Percentiles rank a stretch among this genome's conserved stretches.
These are phyloP conservation scores for Lachancea waltii DNA, from an alignment of 805 yeast species.

Conservation along the genomic window DNA sequence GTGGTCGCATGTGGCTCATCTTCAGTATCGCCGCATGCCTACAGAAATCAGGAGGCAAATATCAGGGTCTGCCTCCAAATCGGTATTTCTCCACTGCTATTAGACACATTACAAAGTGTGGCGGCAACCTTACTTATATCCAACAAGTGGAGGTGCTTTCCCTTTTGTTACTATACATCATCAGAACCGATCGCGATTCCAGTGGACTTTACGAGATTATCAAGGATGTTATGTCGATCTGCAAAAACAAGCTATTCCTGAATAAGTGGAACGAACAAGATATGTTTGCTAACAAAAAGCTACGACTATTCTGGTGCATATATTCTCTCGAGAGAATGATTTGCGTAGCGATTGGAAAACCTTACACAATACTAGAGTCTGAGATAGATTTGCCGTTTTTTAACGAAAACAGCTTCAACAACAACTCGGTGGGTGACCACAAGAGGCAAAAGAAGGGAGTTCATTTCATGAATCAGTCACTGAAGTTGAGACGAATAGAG, in stretches of 20 bases:
- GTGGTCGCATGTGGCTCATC: slow-evolving; percentile 51
- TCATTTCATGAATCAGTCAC: slow-evolving; percentile 50
- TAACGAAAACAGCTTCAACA: slow-evolving; percentile 35
- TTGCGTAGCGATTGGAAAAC: slow-evolving; percentile 55
- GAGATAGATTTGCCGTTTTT: slow-evolving; percentile 48
- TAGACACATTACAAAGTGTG: slow-evolving; percentile 46
- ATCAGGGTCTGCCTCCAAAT: slow-evolving; percentile 48
- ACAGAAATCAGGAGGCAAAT: slow-evolving; percentile 50
- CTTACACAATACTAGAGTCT: slow-evolving; percentile 46
- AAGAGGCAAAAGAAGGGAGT: slow-evolving; percentile 34
- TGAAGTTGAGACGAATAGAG: slow-evolving; percentile 52
- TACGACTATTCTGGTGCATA: slow-evolving; percentile 59
- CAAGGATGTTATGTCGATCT: slow-evolving; percentile 45
- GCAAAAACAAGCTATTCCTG: slow-evolving; percentile 28
- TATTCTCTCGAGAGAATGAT: slow-evolving; percentile 57
- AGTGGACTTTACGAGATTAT: slow-evolving; percentile 47
- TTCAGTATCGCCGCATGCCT: slow-evolving; percentile 47
- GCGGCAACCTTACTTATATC: slow-evolving; percentile 34
- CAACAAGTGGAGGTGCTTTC: slow-evolving; percentile 49
- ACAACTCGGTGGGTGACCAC: slow-evolving; percentile 13
- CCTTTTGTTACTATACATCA: slow-evolving; percentile 46
- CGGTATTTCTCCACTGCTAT: slow-evolving; percentile 55
- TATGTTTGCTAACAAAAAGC: slow-evolving; percentile 33
- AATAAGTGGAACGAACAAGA: slow-evolving; percentile 25
- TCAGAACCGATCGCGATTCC: slow-evolving; percentile 57